Percentiles rank a stretch among this genome's conserved stretches.
Conservation (phyloP, 1,284 basidiomycete genomes). For the Coniferiporia sulphurascens region DNA sequence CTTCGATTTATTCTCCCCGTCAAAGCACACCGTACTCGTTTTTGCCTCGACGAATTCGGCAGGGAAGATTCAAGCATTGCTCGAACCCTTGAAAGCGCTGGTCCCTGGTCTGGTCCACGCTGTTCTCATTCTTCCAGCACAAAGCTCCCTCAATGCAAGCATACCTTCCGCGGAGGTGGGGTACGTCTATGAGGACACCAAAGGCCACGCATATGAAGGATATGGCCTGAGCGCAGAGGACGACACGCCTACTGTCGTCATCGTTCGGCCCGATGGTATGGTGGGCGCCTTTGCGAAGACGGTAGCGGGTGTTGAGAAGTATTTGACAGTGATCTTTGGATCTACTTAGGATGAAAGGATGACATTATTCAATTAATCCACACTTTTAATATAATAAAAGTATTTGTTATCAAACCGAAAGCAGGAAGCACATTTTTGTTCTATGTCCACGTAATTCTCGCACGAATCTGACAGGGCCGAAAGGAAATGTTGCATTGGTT, state of each 20-base stretch:
- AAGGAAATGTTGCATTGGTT: no score
- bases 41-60: slow-evolving; percentile 8
- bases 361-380: no score
- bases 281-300: no score
- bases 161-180: slow-evolving; percentile 19
- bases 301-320: no score
- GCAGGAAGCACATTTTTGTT: no score
- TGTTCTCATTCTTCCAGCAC: slow-evolving; percentile 8
- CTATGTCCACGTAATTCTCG: no score
- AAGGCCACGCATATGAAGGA: slow-evolving; percentile 33
- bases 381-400: no score
- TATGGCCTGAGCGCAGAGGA: slow-evolving; percentile 28
- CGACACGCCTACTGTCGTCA: slow-evolving; percentile 28
- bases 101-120: slow-evolving; percentile 4
- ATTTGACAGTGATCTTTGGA: no score
- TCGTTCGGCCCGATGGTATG: no score
- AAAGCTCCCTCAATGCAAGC: neutral
- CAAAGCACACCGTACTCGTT: slow-evolving; percentile 19
- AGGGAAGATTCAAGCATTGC: neutral
- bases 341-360: no score
- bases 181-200: slow-evolving; percentile 33
- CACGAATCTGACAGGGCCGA: no score
- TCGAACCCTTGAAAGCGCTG: neutral
- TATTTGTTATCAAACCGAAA: no score
- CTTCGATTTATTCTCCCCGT: slow-evolving; percentile 19